phyloP scores from a whole-genome alignment of 2,329 filamentous ascomycete species.

The Aspergillus eucalypticola region DNA sequence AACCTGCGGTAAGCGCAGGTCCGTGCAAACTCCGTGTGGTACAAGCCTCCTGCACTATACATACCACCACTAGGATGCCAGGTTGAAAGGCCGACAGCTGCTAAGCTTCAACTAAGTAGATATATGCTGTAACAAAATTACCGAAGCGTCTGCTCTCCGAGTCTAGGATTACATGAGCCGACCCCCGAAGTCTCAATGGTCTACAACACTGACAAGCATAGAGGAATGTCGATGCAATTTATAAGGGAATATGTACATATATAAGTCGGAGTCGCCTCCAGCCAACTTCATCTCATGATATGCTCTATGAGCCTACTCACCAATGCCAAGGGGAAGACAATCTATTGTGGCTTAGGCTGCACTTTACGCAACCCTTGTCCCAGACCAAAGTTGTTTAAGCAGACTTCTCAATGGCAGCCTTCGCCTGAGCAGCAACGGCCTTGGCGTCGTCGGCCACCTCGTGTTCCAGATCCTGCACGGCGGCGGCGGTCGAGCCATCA shows the following conservation, averaged over 20 bases:
- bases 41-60: neutral
- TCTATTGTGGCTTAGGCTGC: neutral
- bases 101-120: too few relatives aligned
- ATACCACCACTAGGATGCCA: neutral
- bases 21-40: neutral
- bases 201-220: neutral
- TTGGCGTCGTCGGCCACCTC: constrained; percentile 41
- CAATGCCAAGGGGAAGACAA: neutral
- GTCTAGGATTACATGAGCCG: too few relatives aligned
- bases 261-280: neutral
- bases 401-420: constrained; percentile 39
- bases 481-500: constrained; percentile 49
- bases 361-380: constrained; percentile 19
- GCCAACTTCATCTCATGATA: neutral
- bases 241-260: constrained; percentile 6
- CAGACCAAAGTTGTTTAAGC: constrained; percentile 8
- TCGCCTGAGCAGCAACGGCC: constrained; percentile 30
- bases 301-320: constrained; percentile 1
- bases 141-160: too few relatives aligned
- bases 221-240: constrained; percentile 1
- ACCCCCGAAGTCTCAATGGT: neutral
- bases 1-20: neutral
- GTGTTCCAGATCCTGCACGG: constrained; percentile 41
- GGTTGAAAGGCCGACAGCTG: too few relatives aligned
- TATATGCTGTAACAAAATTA: too few relatives aligned